Evolutionary conservation across 192 early-diverging fungal genomes (phyloP).

Genomic region (Ambispora gerdemannii): DNA sequence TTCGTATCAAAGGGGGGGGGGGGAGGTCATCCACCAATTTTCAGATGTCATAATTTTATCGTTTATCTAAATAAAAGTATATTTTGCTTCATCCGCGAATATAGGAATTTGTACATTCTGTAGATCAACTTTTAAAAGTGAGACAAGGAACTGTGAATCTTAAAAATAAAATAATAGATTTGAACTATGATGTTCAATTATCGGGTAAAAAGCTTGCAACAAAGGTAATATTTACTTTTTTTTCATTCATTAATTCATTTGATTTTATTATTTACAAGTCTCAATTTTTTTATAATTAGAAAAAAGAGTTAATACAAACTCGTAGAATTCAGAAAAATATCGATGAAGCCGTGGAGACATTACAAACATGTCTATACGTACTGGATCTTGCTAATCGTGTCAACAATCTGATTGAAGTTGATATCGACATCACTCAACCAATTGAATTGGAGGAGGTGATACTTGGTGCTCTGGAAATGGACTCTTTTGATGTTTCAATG

Average conservation of each 20-base stretch:
- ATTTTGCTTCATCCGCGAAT: not conserved
- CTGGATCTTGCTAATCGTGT: constrained; percentile 85
- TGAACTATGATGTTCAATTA: constrained; percentile 82
- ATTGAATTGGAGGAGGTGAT: constrained; percentile 63
- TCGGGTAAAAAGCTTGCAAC: constrained; percentile 76
- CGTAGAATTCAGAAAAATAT: constrained; percentile 84
- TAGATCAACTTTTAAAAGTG: constrained; percentile 95
- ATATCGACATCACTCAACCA: too few relatives aligned
- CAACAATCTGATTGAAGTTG: constrained; percentile 71
- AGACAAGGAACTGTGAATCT: constrained; percentile 80
- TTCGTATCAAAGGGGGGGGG: too few relatives aligned
- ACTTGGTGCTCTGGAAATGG: constrained; percentile 52
- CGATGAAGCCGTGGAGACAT: constrained; percentile 73
- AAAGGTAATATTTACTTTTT: constrained; percentile 56
- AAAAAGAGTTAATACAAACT: constrained; percentile 74
- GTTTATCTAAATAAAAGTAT: too few relatives aligned
- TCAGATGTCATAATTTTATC: too few relatives aligned
- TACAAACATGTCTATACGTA: constrained; percentile 81
- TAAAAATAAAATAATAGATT: constrained; percentile 77
- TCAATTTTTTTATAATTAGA: constrained; percentile 45
- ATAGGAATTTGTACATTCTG: constrained; percentile 88
- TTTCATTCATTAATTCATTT: not conserved
- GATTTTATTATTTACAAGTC: not conserved
- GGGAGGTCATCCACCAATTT: too few relatives aligned
- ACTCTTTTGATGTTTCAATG: constrained; percentile 48